These are phyloP conservation scores for Pontederia crassipes DNA, from an alignment of 176 grass and related monocot genomes.

Conservation along the genomic window DNA sequence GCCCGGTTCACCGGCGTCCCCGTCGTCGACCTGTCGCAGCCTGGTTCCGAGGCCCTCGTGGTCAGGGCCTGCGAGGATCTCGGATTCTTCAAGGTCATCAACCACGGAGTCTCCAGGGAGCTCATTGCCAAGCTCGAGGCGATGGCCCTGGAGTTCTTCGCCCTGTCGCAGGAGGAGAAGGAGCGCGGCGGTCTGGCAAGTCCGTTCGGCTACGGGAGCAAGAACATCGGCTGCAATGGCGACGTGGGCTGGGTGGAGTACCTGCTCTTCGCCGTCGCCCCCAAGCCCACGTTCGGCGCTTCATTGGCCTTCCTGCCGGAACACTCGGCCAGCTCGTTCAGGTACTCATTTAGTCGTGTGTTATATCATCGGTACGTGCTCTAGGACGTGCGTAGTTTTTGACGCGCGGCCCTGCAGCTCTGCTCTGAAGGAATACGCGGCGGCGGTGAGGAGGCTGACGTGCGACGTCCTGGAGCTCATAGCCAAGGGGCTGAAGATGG, in stretches of 20 bases:
- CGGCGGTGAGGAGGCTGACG: conserved; percentile 49
- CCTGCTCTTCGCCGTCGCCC: conserved; percentile 44
- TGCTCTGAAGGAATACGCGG: conserved; percentile 50
- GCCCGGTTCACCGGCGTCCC: conserved; percentile 30
- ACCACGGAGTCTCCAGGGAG: conserved; percentile 53
- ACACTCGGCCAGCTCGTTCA: conserved; percentile 4
- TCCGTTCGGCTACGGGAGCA: conserved; percentile 56
- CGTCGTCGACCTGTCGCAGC: conserved; percentile 37
- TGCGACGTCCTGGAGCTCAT: conserved; percentile 58
- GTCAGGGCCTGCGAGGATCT: conserved; percentile 63
- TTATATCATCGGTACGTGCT: neutral
- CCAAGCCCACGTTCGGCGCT: conserved; percentile 16
- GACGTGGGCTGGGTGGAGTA: conserved; percentile 92
- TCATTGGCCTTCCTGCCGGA: conserved; percentile 1
- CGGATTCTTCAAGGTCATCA: conserved; percentile 69
- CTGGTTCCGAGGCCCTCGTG: conserved; percentile 32
- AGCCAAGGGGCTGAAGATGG: conserved; percentile 60
- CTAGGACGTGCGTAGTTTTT: neutral
- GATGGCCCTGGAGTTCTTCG: conserved; percentile 47
- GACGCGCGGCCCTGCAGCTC: conserved; percentile 22
- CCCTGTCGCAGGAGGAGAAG: conserved; percentile 49
- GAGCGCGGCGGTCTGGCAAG: conserved; percentile 12
- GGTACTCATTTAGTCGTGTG: neutral
- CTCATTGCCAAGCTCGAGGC: conserved; percentile 47
- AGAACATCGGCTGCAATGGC: conserved; percentile 54